These are phyloP conservation scores for Globisporangium cylindrosporum DNA, from an alignment of 352 stramenopile genomes.

Conservation along the genomic window DNA sequence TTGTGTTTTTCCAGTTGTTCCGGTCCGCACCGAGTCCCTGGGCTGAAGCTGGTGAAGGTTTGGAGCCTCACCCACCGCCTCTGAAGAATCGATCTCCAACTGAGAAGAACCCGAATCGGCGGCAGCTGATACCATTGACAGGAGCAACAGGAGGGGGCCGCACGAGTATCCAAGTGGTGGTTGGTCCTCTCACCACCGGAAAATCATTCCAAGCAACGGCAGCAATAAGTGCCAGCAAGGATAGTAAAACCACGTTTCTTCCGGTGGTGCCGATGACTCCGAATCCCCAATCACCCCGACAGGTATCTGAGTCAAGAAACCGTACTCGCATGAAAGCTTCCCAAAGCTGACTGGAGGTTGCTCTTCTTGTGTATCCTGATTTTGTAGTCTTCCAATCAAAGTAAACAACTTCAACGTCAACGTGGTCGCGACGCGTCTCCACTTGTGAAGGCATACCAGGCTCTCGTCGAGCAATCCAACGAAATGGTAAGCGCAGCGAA, in stretches of 20 bases:
- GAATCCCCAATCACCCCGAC: conserved; percentile 1
- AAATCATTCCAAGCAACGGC: neutral
- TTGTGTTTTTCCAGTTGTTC: conserved; percentile 3
- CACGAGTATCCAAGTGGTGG: conserved; percentile 1
- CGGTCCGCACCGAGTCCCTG: conserved; percentile 14
- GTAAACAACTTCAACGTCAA: conserved; percentile 7
- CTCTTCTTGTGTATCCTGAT: neutral
- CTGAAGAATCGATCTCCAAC: neutral
- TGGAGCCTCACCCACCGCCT: conserved; percentile 8
- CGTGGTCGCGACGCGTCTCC: conserved; percentile 29
- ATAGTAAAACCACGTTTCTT: conserved; percentile 4
- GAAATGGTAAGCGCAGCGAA: conserved; percentile 31
- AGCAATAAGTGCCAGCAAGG: neutral
- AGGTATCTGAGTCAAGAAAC: neutral
- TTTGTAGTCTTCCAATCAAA: neutral
- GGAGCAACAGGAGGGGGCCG: neutral
- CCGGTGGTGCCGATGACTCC: conserved; percentile 7
- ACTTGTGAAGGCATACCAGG: conserved; percentile 45
- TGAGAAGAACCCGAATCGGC: neutral
- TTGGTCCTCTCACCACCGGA: neutral
- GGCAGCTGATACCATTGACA: neutral
- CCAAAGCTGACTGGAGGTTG: neutral
- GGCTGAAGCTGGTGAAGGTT: conserved; percentile 2
- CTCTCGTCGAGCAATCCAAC: conserved; percentile 45
- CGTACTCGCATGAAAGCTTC: neutral